Evolutionary conservation across 2,329 filamentous ascomycete genomes (phyloP).

Genomic region (Xylaria sp.): DNA sequence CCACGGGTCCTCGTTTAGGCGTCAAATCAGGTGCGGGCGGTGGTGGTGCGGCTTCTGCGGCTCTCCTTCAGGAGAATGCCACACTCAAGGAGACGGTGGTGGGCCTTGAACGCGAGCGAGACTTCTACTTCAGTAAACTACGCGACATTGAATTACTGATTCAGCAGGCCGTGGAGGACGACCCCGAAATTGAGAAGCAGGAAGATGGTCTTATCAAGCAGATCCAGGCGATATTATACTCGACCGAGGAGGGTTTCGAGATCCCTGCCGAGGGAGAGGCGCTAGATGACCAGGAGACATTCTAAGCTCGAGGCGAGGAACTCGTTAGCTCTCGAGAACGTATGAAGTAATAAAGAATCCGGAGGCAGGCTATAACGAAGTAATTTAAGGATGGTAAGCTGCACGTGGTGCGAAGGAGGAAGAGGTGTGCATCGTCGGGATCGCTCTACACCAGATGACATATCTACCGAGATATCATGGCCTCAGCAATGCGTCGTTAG

Average conservation of each 20-base stretch:
- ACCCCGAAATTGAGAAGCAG: constrained; percentile 93
- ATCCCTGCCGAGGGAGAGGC: constrained; percentile 83
- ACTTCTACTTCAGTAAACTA: constrained; percentile 99
- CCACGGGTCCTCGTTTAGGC: constrained; percentile 60
- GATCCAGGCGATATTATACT: constrained; percentile 97
- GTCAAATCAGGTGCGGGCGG: constrained; percentile 44
- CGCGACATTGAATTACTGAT: constrained; percentile 95
- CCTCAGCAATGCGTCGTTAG: constrained; percentile 8
- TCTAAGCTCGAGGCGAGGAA: constrained; percentile 55
- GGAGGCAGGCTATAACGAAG: constrained; percentile 31
- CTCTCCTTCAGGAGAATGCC: constrained; percentile 84
- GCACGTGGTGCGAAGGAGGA: constrained; percentile 9
- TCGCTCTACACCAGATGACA: constrained; percentile 6
- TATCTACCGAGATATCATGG: constrained; percentile 4
- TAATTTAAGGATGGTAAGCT: constrained; percentile 36
- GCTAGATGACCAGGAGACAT: constrained; percentile 82
- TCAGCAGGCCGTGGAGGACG: constrained; percentile 90
- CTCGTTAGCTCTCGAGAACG: constrained; percentile 9
- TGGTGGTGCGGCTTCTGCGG: constrained; percentile 70
- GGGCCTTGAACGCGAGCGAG: constrained; percentile 92
- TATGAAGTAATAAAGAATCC: constrained; percentile 42
- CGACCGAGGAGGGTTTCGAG: constrained; percentile 92
- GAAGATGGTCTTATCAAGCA: constrained; percentile 92
- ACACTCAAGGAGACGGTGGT: constrained; percentile 95
- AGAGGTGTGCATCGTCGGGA: constrained; percentile 10